Base-by-base conservation (phyloP, 164 flowering plant genomes). In the Kingdonia uniflora region DNA sequence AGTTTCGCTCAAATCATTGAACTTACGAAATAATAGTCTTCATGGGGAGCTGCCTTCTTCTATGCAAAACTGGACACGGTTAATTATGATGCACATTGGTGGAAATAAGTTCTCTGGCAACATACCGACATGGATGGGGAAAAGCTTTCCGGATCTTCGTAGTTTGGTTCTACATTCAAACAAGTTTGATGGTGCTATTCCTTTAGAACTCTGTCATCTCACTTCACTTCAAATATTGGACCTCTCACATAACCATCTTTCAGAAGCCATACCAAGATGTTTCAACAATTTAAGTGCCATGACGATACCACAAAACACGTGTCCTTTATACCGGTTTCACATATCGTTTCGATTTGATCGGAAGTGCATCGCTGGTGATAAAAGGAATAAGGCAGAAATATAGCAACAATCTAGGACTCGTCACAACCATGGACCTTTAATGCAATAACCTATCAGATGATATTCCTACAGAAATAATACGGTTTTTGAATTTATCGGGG, bases 101-200 rank as follows among this genome's bases (percentile, higher is more conserved):
- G 66, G 43, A 4, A 76, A 79, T 54, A 16, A 15, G 10, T 60
- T 79, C 0, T 20, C 64, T 6, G 76, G 81, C 42, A 57, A 37
- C 0, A 29, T 71, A 22, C 74, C 71, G 0, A 2, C 21, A 6
- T 65, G 69, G 71, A 51, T 68, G 1, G 72, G 70, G 17, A 35
- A 47, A 8, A 45, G 41, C 8, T 16, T 65, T 2, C 20, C 38
- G 5, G 0, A 1, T 2, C 11, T 68, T 17, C 3, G 0, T 17
- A 7, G 62, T 25, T 53, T 76, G 0, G 39, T 54, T n/a, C 47
- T 79, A 13, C 54, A 62, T 4, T 49, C 55, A 1, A 76, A 80
- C 33, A 41, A 48, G 13, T 69, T 70, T 13, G 0, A 10, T n/a
- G 75, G 78, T 0, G 10, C 0, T 5, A 56, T 78, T 35, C 67